Evolutionary conservation across 768 basidiomycete genomes (phyloP).

Genomic region (Russula dissimulans): DNA sequence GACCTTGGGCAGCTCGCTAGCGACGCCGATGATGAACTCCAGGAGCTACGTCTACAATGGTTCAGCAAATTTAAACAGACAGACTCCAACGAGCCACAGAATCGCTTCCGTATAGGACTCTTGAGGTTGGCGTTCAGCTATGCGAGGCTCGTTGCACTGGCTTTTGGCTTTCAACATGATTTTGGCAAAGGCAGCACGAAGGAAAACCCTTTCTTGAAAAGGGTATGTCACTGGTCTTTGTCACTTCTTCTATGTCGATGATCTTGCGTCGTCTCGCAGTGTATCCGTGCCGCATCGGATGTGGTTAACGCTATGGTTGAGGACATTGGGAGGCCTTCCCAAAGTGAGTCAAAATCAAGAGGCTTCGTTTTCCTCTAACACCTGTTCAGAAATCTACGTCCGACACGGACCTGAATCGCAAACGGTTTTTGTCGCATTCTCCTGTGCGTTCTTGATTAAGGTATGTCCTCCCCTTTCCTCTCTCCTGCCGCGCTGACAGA

Average conservation of each 20-base stretch:
- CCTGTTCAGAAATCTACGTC: constrained; percentile 18
- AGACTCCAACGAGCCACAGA: constrained; percentile 46
- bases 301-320: constrained; percentile 54
- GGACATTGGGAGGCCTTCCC: constrained; percentile 45
- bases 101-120: constrained; percentile 51
- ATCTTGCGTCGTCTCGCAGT: constrained; percentile 32
- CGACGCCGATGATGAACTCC: constrained; percentile 62
- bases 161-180: constrained; percentile 70
- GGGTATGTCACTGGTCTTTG: constrained; percentile 37
- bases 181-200: constrained; percentile 51
- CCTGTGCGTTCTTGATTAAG: constrained; percentile 27
- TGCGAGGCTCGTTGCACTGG: constrained; percentile 56
- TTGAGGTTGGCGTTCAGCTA: constrained; percentile 59
- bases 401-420: constrained; percentile 27
- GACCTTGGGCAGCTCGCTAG: constrained; percentile 58
- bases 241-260: not conserved
- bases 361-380: not conserved
- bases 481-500: not conserved
- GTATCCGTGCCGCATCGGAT: constrained; percentile 55
- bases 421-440: constrained; percentile 27
- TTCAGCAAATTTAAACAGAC: constrained; percentile 40
- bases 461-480: not conserved
- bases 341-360: constrained; percentile 33
- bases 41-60: constrained; percentile 48
- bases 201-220: constrained; percentile 56